Percentiles rank a stretch among this genome's conserved stretches.
These are phyloP conservation scores for Cephaloascus albidus DNA, from an alignment of 805 yeast genomes.

Conservation along the genomic window DNA sequence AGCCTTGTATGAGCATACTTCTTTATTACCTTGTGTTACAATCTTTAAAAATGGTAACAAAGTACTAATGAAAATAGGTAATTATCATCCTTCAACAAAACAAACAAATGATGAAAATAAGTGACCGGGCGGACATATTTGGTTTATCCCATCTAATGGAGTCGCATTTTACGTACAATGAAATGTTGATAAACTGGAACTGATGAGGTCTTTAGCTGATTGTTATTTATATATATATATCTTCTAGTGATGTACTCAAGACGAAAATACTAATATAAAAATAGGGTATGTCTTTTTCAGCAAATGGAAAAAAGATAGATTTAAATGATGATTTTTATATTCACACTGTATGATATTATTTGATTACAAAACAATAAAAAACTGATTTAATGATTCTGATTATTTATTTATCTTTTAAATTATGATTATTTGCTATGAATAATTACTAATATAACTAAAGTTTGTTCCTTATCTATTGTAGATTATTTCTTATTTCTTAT, in stretches of 20 bases:
- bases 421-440: too few relatives aligned
- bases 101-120: slow-evolving; percentile 13
- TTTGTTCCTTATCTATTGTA: neutral
- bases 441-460: too few relatives aligned
- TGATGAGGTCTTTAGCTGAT: slow-evolving; percentile 35
- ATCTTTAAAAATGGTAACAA: too few relatives aligned
- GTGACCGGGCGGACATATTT: slow-evolving; percentile 42
- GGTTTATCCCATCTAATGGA: slow-evolving; percentile 28
- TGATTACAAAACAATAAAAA: slow-evolving; percentile 27
- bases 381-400: slow-evolving; percentile 52
- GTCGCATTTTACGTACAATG: slow-evolving; percentile 45
- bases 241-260: too few relatives aligned
- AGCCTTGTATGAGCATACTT: slow-evolving; percentile 36
- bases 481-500: neutral
- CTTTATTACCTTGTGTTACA: too few relatives aligned
- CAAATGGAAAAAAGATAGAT: neutral
- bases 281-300: neutral
- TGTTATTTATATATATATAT: neutral
- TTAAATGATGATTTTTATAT: slow-evolving; percentile 31
- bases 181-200: slow-evolving; percentile 32
- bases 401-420: too few relatives aligned
- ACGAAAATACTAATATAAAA: too few relatives aligned
- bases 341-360: slow-evolving; percentile 45
- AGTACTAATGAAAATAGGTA: neutral
- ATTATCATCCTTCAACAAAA: neutral